Base-by-base conservation (phyloP, 2,329 filamentous ascomycete genomes). In the Colletotrichum melonis region DNA sequence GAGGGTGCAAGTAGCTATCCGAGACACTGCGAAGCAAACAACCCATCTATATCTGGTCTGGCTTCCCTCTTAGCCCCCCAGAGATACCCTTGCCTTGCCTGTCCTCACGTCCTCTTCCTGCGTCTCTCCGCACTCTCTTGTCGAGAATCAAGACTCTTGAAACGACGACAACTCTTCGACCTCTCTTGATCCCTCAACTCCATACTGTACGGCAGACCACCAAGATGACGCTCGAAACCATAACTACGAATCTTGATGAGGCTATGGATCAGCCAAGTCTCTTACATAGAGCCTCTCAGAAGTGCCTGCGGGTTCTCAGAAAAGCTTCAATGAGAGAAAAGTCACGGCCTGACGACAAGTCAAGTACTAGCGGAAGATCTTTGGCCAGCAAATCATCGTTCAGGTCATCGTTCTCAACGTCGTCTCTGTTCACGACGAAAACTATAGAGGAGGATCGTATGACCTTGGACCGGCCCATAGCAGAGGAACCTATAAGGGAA, bases 1-100 rank as follows among this genome's bases (percentile, higher is more conserved):
- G 56, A 71, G 49, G 56, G 56, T 32, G 46, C 49, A 28, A 56
- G 56, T n/a, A 70, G 46, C 60, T 62, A 54, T 70, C 71, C 62
- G 67, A 73, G 71, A 70, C 71, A 70, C 30, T 49, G 14, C 11
- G 56, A 57, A 70, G 71, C 67, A 66, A 57, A 56, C 56, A 73
- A 16, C 32, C 35, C 66, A 28, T 70, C 49, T 62, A 73, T 66
- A 71, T 70, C 67, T 62, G 55, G 42, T 56, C 54, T 64, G 32
- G 38, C 32, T 35, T 42, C 28, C 42, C 46, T 38, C 59, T 46
- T 49, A 4, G 35, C 60, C 32, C 35, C 55, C 32, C 49, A 26
- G 38, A 55, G 32, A 26, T 35, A 56, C 46, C 60, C 60, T 24
- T 57, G 49, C 28, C 49, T 7, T 30, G 5, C 24, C 54, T 46